These are phyloP conservation scores for Capronia americana DNA, from an alignment of 2,329 filamentous ascomycete species.

Conservation along the genomic window DNA sequence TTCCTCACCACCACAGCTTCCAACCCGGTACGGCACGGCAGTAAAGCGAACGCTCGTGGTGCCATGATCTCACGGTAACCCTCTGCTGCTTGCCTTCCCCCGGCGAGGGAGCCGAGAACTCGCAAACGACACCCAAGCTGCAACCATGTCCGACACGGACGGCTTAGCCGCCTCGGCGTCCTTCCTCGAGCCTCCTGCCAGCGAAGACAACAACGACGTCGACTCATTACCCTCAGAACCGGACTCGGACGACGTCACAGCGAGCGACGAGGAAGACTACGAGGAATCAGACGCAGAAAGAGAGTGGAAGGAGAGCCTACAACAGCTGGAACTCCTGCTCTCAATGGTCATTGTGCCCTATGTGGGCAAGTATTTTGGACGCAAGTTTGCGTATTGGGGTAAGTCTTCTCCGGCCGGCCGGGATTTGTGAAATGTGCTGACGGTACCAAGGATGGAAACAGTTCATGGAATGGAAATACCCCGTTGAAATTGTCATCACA, in stretches of 20 bases:
- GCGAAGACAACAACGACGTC: constrained; percentile 49
- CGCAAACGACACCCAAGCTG: background rate
- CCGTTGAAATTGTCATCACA: constrained; percentile 71
- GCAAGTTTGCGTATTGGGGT: constrained; percentile 98
- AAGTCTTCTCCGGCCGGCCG: constrained; percentile 40
- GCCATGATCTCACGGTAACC: constrained; percentile 8
- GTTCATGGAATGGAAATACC: constrained; percentile 95
- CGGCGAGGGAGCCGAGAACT: constrained; percentile 14
- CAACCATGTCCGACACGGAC: constrained; percentile 34
- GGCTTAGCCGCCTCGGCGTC: constrained; percentile 43
- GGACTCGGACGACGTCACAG: constrained; percentile 58
- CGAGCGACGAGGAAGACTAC: constrained; percentile 63
- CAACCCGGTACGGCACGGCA: constrained; percentile 5
- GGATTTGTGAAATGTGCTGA: constrained; percentile 7
- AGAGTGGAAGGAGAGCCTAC: constrained; percentile 93
- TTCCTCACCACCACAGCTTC: background rate
- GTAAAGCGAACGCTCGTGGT: background rate
- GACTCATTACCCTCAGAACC: constrained; percentile 54
- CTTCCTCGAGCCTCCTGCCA: constrained; percentile 35
- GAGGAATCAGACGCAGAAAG: constrained; percentile 83
- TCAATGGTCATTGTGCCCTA: constrained; percentile 96
- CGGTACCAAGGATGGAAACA: constrained; percentile 76
- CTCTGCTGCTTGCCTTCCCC: background rate
- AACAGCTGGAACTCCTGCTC: constrained; percentile 89
- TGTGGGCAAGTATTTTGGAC: constrained; percentile 89